Evolutionary conservation across 2,329 filamentous ascomycete genomes (phyloP).

Genomic region (Ophiostoma tasmaniense): DNA sequence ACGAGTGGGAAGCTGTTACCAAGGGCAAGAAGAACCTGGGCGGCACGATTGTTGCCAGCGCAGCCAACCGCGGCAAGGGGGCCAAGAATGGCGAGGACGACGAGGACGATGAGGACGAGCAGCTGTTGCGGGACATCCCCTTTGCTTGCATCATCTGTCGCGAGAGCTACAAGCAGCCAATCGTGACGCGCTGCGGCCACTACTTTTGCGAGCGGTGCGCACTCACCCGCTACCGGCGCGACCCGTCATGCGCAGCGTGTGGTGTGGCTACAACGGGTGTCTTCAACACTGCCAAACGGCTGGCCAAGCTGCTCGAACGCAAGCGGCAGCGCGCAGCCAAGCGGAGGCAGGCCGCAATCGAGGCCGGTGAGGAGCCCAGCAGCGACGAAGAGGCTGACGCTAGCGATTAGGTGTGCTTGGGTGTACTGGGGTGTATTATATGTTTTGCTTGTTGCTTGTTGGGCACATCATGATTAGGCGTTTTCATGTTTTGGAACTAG

Average conservation of each 20-base stretch:
- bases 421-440: background rate
- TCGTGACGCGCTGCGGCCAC: conserved; percentile 85
- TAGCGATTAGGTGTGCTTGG: background rate
- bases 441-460: background rate
- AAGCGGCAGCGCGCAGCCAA: conserved; percentile 55
- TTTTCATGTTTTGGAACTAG: background rate
- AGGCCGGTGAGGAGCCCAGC: conserved; percentile 42
- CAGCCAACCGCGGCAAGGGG: conserved; percentile 37
- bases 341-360: conserved; percentile 45
- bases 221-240: conserved; percentile 74
- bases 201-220: conserved; percentile 95
- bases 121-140: conserved; percentile 71
- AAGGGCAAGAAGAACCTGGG: conserved; percentile 58
- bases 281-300: conserved; percentile 77
- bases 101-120: conserved; percentile 53
- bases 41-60: conserved; percentile 54
- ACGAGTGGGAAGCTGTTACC: conserved; percentile 81
- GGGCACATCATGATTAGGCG: background rate
- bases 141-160: conserved; percentile 87
- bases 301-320: conserved; percentile 71
- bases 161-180: conserved; percentile 65
- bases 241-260: conserved; percentile 79
- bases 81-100: conserved; percentile 29
- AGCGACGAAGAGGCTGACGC: conserved; percentile 35
- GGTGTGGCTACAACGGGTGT: conserved; percentile 74